Evolutionary conservation across 768 basidiomycete genomes (phyloP).

Genomic region (Trametes villosa): DNA sequence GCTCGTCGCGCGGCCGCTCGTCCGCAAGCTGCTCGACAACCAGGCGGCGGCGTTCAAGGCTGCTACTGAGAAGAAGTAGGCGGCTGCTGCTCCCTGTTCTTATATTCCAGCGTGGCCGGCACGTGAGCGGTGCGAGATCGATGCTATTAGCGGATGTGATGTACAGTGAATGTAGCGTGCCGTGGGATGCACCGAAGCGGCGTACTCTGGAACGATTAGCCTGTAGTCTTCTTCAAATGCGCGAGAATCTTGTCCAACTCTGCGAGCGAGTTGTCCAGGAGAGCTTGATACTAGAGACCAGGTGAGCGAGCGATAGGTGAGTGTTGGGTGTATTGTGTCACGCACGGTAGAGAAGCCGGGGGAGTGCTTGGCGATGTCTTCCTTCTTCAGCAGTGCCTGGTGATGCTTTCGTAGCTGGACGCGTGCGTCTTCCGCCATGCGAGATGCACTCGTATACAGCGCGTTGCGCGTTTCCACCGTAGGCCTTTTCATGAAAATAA

Average conservation of each 20-base stretch:
- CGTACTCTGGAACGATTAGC: too few species aligned
- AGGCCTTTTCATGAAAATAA: too few species aligned
- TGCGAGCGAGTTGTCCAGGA: slow-evolving; percentile 61
- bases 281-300: slow-evolving; percentile 67
- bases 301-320: background rate
- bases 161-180: background rate
- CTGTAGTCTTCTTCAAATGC: slow-evolving; percentile 62
- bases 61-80: background rate
- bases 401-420: slow-evolving; percentile 77
- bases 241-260: slow-evolving; percentile 72
- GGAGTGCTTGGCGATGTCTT: slow-evolving; percentile 70
- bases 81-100: too few species aligned
- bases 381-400: slow-evolving; percentile 66
- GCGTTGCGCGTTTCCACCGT: slow-evolving; percentile 73
- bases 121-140: background rate
- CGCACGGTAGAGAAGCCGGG: slow-evolving; percentile 72
- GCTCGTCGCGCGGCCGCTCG: background rate
- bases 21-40: background rate
- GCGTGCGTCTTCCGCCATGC: slow-evolving; percentile 75
- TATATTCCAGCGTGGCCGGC: too few species aligned
- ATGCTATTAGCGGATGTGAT: background rate
- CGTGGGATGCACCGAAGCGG: too few species aligned
- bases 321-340: slow-evolving; percentile 8
- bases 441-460: slow-evolving; percentile 56
- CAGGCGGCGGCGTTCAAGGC: background rate